Evolutionary conservation across 768 basidiomycete genomes (phyloP).

Genomic region (Suillus subluteus): DNA sequence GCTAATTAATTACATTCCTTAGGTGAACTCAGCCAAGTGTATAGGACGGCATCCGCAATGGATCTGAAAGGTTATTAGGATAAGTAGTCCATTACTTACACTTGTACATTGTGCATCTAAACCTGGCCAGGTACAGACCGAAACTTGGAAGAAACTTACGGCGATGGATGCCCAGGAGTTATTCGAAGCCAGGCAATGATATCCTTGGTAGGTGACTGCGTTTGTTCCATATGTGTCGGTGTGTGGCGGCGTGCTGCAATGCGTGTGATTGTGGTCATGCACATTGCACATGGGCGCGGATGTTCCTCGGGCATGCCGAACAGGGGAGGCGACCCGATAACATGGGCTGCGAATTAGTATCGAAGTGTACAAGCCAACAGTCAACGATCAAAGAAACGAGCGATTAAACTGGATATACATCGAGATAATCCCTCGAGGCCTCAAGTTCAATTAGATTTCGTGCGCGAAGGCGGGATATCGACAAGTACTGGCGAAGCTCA

Average conservation of each 20-base stretch:
- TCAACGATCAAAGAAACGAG: not conserved
- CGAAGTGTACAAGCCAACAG: not conserved
- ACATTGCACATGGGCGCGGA: not conserved
- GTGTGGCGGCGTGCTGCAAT: not conserved
- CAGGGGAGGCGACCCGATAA: not conserved
- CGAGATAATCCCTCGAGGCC: not conserved
- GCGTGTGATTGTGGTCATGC: not conserved
- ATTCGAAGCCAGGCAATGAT: not conserved
- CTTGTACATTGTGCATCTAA: not conserved
- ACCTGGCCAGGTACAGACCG: not conserved
- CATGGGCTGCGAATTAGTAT: not conserved
- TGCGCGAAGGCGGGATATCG: not conserved
- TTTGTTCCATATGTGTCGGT: not conserved
- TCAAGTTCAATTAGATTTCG: not conserved
- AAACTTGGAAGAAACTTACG: not conserved
- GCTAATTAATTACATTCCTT: not conserved
- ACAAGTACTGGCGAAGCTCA: not conserved
- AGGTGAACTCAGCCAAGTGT: not conserved
- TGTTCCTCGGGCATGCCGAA: not conserved
- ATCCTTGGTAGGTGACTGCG: not conserved
- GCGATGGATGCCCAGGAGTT: not conserved
- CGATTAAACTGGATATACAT: not conserved
- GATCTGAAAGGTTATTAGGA: constrained; percentile 3
- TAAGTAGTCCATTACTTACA: not conserved
- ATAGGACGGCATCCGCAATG: not conserved